phyloP scores from a whole-genome alignment of 2,329 filamentous ascomycete species.

The Cercospora sp. region DNA sequence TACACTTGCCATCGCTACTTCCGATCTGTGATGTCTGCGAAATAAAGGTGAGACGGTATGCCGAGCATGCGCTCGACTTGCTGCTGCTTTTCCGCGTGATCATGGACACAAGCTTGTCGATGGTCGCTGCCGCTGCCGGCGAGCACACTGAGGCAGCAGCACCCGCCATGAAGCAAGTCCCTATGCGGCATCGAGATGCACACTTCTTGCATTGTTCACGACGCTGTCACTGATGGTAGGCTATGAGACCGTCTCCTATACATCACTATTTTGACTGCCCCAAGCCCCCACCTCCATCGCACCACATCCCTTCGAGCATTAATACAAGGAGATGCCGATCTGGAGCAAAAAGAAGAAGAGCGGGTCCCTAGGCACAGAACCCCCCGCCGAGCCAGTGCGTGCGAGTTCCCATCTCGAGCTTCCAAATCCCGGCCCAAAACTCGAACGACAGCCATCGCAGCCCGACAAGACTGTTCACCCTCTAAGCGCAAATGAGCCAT shows the following conservation, averaged over 20 bases:
- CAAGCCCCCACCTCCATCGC: not conserved
- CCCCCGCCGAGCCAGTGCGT: not conserved
- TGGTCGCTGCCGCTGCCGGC: not conserved
- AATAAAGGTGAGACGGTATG: not conserved
- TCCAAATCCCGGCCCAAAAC: not conserved
- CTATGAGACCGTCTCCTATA: not conserved
- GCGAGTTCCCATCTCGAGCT: slow-evolving; percentile 1
- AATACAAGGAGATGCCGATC: not conserved
- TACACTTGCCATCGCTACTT: slow-evolving; percentile 20
- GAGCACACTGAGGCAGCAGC: not conserved
- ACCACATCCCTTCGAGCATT: not conserved
- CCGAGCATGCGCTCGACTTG: not conserved
- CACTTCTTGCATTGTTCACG: not conserved
- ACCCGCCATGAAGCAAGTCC: not conserved
- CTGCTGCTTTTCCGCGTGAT: slow-evolving; percentile 2
- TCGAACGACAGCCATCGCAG: not conserved
- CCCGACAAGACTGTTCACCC: not conserved
- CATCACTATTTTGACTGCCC: not conserved
- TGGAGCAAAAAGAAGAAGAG: not conserved
- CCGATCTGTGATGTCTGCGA: not conserved
- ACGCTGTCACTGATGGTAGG: not conserved
- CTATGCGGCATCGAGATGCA: not conserved
- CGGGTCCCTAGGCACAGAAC: not conserved
- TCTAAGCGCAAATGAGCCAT: slow-evolving; percentile 9
- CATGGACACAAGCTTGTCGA: not conserved